Percentiles rank a stretch among this genome's conserved stretches.
Evolutionary conservation across 2,329 filamentous ascomycete genomes (phyloP).

Genomic region (Neonectria punicea): DNA sequence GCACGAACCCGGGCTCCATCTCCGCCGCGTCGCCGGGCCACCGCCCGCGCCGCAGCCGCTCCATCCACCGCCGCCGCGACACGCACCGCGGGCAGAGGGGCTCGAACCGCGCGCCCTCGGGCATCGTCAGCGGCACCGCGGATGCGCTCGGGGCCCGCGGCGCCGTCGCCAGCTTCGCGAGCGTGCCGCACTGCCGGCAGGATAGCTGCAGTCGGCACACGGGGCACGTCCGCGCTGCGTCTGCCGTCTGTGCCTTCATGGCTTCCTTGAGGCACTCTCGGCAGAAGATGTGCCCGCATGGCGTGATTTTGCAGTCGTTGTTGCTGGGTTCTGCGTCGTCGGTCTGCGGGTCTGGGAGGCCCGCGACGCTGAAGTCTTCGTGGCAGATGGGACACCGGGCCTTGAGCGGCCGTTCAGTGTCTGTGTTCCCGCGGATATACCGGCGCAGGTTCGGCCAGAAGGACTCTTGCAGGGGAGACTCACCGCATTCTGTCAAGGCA

Average conservation of each 20-base stretch:
- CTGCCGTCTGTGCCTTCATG: background rate
- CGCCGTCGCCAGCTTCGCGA: background rate
- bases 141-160: background rate
- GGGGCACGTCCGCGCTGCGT: slow-evolving; percentile 20
- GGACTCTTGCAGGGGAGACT: background rate
- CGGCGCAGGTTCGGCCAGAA: slow-evolving; percentile 12
- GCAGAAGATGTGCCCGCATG: slow-evolving; percentile 42
- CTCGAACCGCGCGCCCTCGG: background rate
- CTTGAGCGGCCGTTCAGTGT: background rate
- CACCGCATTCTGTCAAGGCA: background rate
- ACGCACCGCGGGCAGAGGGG: slow-evolving; percentile 28
- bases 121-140: background rate
- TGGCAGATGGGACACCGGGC: slow-evolving; percentile 34
- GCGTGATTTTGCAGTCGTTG: slow-evolving; percentile 14
- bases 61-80: slow-evolving; percentile 9
- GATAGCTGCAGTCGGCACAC: slow-evolving; percentile 24
- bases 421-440: background rate
- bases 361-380: slow-evolving; percentile 19
- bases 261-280: slow-evolving; percentile 10
- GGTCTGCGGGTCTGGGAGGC: background rate
- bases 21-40: slow-evolving; percentile 15
- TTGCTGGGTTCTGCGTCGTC: background rate
- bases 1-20: slow-evolving; percentile 28
- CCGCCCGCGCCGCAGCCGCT: slow-evolving; percentile 12
- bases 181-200: slow-evolving; percentile 6